Evolutionary conservation across 768 basidiomycete genomes (phyloP).

Genomic region (Hygrocybe coccinea): DNA sequence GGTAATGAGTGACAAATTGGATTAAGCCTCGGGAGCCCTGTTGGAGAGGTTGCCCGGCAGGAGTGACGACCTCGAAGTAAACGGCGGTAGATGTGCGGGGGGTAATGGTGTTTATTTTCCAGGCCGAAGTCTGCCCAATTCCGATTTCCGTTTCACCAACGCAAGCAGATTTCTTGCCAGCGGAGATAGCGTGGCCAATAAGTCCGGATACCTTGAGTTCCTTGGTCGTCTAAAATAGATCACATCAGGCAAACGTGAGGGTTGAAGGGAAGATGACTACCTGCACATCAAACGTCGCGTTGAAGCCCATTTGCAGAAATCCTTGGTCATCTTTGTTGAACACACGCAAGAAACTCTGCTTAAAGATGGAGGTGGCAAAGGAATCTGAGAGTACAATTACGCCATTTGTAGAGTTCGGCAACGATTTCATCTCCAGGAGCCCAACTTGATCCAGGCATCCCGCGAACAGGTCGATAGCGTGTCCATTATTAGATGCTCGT

Average conservation of each 20-base stretch:
- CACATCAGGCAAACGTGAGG: not conserved
- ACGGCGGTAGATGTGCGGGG: constrained; percentile 85
- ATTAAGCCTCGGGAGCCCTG: constrained; percentile 90
- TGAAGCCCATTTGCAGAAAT: constrained; percentile 94
- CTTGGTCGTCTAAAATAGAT: constrained; percentile 76
- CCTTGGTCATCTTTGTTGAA: constrained; percentile 93
- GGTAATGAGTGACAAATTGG: constrained; percentile 98
- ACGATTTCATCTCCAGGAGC: constrained; percentile 92
- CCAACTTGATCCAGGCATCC: constrained; percentile 98
- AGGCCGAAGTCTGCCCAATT: constrained; percentile 96
- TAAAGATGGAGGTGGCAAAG: constrained; percentile 97
- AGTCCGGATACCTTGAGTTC: constrained; percentile 97
- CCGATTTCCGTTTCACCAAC: constrained; percentile 99
- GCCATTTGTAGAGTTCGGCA: constrained; percentile 95
- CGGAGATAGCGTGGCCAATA: constrained; percentile 96
- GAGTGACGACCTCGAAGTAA: constrained; percentile 98
- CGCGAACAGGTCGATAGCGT: constrained; percentile 91
- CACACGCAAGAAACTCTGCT: constrained; percentile 91
- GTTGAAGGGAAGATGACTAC: constrained; percentile 34
- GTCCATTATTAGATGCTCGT: constrained; percentile 90
- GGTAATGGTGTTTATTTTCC: constrained; percentile 91
- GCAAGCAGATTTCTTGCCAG: constrained; percentile 92
- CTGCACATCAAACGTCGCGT: constrained; percentile 97
- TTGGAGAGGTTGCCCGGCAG: constrained; percentile 87
- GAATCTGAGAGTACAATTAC: constrained; percentile 95